Percentiles rank a stretch among this genome's conserved stretches.
Conservation (phyloP, 345 rosid species). For the Eucalyptus caleyi region DNA sequence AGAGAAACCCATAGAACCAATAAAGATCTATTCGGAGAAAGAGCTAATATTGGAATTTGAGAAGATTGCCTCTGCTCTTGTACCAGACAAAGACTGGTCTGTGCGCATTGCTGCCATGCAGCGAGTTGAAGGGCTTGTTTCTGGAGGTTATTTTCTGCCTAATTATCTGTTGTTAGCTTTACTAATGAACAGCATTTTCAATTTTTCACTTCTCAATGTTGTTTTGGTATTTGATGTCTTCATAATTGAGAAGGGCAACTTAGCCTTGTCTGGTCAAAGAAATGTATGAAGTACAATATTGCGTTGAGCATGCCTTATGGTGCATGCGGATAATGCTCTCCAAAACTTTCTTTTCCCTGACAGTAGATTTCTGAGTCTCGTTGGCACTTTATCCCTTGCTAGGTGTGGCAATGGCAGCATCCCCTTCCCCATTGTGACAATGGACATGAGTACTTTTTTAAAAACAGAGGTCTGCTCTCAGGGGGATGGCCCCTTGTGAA, state of each 20-base stretch:
- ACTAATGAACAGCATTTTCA: neutral
- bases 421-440: neutral
- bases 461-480: neutral
- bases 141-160: conserved; percentile 47
- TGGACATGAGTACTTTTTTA: neutral
- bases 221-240: neutral
- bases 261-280: neutral
- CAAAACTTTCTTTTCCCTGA: neutral
- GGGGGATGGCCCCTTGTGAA: neutral
- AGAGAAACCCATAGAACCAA: conserved; percentile 76
- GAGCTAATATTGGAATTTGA: conserved; percentile 92
- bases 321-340: neutral
- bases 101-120: conserved; percentile 95
- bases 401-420: neutral
- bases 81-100: conserved; percentile 99
- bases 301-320: neutral
- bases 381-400: neutral
- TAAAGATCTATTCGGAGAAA: conserved; percentile 89
- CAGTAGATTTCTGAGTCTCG: neutral
- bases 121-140: conserved; percentile 95
- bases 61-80: conserved; percentile 73
- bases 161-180: neutral
- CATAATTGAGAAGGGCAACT: neutral
- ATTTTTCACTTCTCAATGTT: neutral
- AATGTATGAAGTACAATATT: neutral